phyloP scores from a whole-genome alignment of 1,284 basidiomycete genomes.

The Laetiporus sulphureus region DNA sequence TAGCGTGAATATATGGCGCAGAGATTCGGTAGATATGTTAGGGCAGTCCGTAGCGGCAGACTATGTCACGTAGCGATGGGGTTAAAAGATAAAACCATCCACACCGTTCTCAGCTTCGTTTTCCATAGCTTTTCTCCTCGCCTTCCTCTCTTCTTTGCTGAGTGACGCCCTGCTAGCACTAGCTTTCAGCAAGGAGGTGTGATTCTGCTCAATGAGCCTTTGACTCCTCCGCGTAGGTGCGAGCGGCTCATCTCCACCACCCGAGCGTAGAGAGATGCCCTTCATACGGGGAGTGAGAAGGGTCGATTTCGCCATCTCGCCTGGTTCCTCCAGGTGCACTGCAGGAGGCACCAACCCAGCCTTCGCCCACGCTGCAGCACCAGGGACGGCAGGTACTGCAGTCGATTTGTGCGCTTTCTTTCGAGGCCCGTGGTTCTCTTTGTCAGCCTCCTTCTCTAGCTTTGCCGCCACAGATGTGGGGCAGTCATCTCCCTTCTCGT shows the following conservation, averaged over 20 bases:
- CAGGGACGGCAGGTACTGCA: constrained; percentile 5
- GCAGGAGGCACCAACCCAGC: constrained; percentile 11
- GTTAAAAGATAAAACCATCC: constrained; percentile 1
- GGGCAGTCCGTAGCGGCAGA: too few relatives aligned
- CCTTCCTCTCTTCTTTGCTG: constrained; percentile 12
- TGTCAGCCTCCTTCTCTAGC: constrained; percentile 32
- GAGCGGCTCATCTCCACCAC: too few relatives aligned
- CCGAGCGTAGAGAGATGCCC: too few relatives aligned
- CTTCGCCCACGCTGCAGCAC: constrained; percentile 14
- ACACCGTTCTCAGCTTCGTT: constrained; percentile 13
- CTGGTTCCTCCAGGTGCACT: constrained; percentile 1
- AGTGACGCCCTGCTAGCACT: constrained; percentile 13
- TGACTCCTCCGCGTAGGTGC: too few relatives aligned
- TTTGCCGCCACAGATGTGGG: constrained; percentile 16
- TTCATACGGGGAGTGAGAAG: too few relatives aligned
- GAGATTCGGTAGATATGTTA: too few relatives aligned
- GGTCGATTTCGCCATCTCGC: too few relatives aligned
- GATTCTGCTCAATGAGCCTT: too few relatives aligned
- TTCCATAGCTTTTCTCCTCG: constrained; percentile 14
- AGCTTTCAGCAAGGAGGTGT: too few relatives aligned
- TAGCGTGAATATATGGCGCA: too few relatives aligned
- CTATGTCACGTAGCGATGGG: neutral
- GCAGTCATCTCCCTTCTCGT: neutral
- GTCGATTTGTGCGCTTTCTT: constrained; percentile 10
- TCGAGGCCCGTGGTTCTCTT: constrained; percentile 45